These are phyloP conservation scores for Dichotomopilus funicola DNA, from an alignment of 2,329 filamentous ascomycete species.

Conservation along the genomic window DNA sequence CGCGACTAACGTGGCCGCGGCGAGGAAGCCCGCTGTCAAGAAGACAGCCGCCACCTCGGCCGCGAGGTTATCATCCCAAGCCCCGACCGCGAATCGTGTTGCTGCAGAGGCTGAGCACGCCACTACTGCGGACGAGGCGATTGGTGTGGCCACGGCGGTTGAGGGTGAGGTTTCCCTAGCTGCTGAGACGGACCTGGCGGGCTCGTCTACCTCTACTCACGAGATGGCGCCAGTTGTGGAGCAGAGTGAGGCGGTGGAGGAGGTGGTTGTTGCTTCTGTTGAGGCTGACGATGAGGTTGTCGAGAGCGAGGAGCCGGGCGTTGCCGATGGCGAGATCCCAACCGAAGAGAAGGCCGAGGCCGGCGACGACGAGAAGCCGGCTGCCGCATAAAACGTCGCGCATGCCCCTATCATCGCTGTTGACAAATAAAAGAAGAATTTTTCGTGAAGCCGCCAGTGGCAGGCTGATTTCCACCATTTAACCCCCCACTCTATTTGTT, in stretches of 20 bases:
- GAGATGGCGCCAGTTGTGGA: slow-evolving; percentile 21
- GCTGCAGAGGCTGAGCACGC: slow-evolving; percentile 16
- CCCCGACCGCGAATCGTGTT: slow-evolving; percentile 1
- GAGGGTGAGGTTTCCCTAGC: not conserved
- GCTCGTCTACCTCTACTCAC: slow-evolving; percentile 1
- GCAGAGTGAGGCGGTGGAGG: slow-evolving; percentile 21
- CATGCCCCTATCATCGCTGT: not conserved
- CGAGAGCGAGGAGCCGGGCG: not conserved
- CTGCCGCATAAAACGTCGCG: not conserved
- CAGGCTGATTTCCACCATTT: slow-evolving; percentile 9
- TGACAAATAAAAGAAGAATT: not conserved
- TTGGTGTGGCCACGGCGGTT: not conserved
- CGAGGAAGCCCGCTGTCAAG: slow-evolving; percentile 3
- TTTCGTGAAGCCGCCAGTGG: slow-evolving; percentile 3
- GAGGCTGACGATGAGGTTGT: not conserved
- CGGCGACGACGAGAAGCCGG: not conserved
- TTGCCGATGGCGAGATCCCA: not conserved
- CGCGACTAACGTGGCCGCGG: slow-evolving; percentile 19
- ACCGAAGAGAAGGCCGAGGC: not conserved
- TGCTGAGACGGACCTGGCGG: not conserved
- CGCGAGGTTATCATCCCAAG: not conserved
- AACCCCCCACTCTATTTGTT: not conserved
- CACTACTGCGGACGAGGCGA: slow-evolving; percentile 13
- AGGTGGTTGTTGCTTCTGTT: slow-evolving; percentile 2
- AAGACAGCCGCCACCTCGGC: slow-evolving; percentile 13